Evolutionary conservation across 306 rosid species (phyloP), one percentile per base, ranked within the genome.

Genomic region (Gleditsia sinensis): DNA sequence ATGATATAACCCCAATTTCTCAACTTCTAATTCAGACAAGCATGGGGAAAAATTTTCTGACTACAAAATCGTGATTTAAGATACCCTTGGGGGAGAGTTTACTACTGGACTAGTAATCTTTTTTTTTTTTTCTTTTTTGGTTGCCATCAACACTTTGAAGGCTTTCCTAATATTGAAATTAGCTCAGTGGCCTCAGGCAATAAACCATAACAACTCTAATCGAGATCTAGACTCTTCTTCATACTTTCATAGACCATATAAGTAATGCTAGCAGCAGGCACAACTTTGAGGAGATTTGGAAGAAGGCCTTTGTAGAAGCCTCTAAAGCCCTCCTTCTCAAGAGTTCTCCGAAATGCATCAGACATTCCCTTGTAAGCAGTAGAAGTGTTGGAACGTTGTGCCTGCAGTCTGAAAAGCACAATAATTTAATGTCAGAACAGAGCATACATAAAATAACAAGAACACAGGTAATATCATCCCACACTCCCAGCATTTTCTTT

Each of bases 251-350:
- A 85, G 66, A 81, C 86, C 86, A 85, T 39, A 23, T 85, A 85
- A 46, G 88, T 85, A 71, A 85, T 85, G 78, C 88, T 81, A 36
- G 88, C 88, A 78, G 88, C 84, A 30, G 88, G 88, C 68, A 85
- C 88, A 67, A 85, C 88, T 85, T 85, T 85, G 59, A 85, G 86
- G 67, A 85, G 88, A 78, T 85, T 85, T 24, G 88, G 88, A 78
- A 85, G 39, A 46, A 85, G 88, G 30, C 88, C 88, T 69, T 82
- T 85, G 49, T 85, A 85, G 86, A 81, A 85, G 36, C 88, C 88
- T 71, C 78, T 53, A 4, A 78, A 45, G 30, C 86, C 82, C 71
- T 85, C 88, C 27, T 71, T 74, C 78, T 75, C 45, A 4, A 85
- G 71, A 55, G 86, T 85, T 81, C 39, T 85, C 88, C 84, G 67